A percentile compares a stretch with the other conserved stretches of the same genome.
Conservation (phyloP, 169 alveolate genomes). For the Neospora caninum region DNA sequence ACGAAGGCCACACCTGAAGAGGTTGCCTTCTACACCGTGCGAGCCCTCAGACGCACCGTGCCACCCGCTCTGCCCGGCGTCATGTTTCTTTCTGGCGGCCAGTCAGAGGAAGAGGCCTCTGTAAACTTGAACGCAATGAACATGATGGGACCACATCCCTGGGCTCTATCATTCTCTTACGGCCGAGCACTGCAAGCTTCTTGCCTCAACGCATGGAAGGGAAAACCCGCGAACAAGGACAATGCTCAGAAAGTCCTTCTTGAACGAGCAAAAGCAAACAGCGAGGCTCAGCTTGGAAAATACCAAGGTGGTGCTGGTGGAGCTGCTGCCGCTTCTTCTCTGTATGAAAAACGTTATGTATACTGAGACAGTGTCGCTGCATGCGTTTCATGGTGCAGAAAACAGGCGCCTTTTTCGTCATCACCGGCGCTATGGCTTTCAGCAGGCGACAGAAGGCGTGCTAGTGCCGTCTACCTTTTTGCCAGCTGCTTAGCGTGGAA, state of each 20-base stretch:
- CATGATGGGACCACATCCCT: constrained; percentile 87
- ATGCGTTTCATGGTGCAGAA: no score
- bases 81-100: constrained; percentile 99
- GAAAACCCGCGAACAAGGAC: constrained; percentile 92
- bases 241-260: constrained; percentile 96
- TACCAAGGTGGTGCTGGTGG: constrained; percentile 83
- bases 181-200: constrained; percentile 99
- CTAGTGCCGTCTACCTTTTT: no score
- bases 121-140: constrained; percentile 96
- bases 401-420: no score
- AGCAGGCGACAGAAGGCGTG: no score
- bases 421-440: no score
- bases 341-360: constrained; percentile 78
- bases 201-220: constrained; percentile 94
- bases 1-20: constrained; percentile 83
- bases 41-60: constrained; percentile 94
- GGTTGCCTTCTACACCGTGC: constrained; percentile 95
- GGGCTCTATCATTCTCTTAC: constrained; percentile 98
- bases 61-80: constrained; percentile 83
- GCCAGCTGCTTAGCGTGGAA: no score
- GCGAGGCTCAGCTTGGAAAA: constrained; percentile 95
- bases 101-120: constrained; percentile 98
- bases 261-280: constrained; percentile 96
- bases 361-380: constrained; percentile 68
- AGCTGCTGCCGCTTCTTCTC: constrained; percentile 75